phyloP scores from a whole-genome alignment of 1,139 yeast genomes.

The Saccharomycopsis hybrid region DNA sequence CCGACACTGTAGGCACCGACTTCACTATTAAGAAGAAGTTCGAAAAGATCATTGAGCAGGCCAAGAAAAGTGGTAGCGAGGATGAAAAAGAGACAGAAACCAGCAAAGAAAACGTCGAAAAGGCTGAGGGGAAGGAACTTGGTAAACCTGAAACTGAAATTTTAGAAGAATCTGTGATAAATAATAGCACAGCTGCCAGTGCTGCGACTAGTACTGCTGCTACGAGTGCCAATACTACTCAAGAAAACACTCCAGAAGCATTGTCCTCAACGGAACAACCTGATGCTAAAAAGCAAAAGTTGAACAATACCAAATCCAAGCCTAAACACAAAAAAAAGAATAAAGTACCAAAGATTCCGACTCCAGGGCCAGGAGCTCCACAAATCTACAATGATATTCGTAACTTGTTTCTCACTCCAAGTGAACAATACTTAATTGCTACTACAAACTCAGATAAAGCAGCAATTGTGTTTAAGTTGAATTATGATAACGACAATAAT shows the following conservation, averaged over 20 bases:
- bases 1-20: conserved; percentile 26
- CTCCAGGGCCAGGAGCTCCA: conserved; percentile 65
- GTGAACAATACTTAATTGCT: conserved; percentile 53
- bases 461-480: conserved; percentile 52
- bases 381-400: conserved; percentile 60
- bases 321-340: conserved; percentile 25
- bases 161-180: conserved; percentile 23
- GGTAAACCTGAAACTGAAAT: conserved; percentile 20
- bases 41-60: conserved; percentile 30
- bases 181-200: background rate
- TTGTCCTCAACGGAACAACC: conserved; percentile 20
- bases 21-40: conserved; percentile 31
- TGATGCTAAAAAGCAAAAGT: conserved; percentile 8
- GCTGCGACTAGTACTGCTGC: background rate
- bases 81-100: conserved; percentile 24
- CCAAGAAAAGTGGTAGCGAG: conserved; percentile 25
- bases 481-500: conserved; percentile 25
- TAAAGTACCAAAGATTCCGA: conserved; percentile 49
- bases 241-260: conserved; percentile 23
- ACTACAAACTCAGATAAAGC: conserved; percentile 84
- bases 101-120: conserved; percentile 21
- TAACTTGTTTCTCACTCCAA: conserved; percentile 45
- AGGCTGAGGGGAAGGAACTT: conserved; percentile 21
- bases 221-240: background rate
- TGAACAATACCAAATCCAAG: conserved; percentile 1